phyloP scores from a whole-genome alignment of 768 basidiomycete species.

The Tricholoma terreum region DNA sequence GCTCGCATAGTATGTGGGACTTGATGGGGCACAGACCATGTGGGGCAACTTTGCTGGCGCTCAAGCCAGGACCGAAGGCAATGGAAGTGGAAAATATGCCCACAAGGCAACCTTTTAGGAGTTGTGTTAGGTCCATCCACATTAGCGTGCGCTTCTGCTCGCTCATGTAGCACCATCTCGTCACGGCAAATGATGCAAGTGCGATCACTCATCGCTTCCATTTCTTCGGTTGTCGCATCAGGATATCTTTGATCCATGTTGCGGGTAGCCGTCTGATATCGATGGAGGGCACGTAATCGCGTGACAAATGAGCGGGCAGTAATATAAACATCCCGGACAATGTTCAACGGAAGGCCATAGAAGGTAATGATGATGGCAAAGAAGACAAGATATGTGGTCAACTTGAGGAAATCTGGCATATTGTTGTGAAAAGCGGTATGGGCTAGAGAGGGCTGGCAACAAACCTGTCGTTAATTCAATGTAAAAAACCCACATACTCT shows the following conservation, averaged over 20 bases:
- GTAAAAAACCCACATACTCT: constrained; percentile 96
- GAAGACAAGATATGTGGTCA: constrained; percentile 89
- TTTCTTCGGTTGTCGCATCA: constrained; percentile 83
- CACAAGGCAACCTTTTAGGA: constrained; percentile 95
- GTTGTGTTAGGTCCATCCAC: constrained; percentile 86
- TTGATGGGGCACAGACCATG: constrained; percentile 65
- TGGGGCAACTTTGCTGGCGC: constrained; percentile 97
- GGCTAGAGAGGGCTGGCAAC: constrained; percentile 20
- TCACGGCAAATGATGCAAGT: constrained; percentile 99
- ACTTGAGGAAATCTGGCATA: constrained; percentile 84
- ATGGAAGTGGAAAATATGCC: constrained; percentile 97
- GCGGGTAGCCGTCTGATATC: constrained; percentile 90
- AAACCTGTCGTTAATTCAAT: constrained; percentile 87
- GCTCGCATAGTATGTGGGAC: constrained; percentile 5
- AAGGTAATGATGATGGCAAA: constrained; percentile 92
- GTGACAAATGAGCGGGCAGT: constrained; percentile 91
- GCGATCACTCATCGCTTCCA: constrained; percentile 76
- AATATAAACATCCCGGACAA: constrained; percentile 94
- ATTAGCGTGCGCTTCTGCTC: constrained; percentile 27
- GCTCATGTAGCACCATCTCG: constrained; percentile 65
- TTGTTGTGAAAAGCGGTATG: constrained; percentile 7
- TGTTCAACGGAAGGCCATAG: constrained; percentile 94
- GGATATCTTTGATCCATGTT: constrained; percentile 98
- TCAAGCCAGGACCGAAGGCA: constrained; percentile 98
- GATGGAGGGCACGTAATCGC: constrained; percentile 81